Percentiles rank a stretch among this genome's conserved stretches.
phyloP scores from a whole-genome alignment of 2,329 filamentous ascomycete genomes.

The Nigrograna mackinnonii region DNA sequence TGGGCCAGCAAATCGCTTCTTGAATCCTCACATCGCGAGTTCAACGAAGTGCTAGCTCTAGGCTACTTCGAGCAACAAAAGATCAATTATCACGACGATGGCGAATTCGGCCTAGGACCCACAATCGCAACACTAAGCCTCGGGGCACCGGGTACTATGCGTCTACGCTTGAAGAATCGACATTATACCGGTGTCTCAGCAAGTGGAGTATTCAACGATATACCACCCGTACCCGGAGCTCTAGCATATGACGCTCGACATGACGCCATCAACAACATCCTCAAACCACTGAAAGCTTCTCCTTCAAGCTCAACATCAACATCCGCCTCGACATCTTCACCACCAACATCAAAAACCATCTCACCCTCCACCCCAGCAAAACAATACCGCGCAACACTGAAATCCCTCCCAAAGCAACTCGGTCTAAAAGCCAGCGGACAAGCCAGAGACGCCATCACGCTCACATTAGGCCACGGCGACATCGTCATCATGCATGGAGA shows the following conservation, averaged over 20 bases:
- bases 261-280: constrained; percentile 24
- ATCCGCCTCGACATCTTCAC: not conserved
- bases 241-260: constrained; percentile 38
- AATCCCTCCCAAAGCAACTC: constrained; percentile 42
- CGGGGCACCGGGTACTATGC: constrained; percentile 62
- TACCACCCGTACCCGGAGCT: constrained; percentile 32
- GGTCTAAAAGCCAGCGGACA: constrained; percentile 32
- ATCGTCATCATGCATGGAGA: constrained; percentile 67
- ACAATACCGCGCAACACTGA: constrained; percentile 27
- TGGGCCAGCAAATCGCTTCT: constrained; percentile 58
- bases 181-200: constrained; percentile 46
- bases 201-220: constrained; percentile 34
- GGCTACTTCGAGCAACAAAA: constrained; percentile 65
- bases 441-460: constrained; percentile 42
- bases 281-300: constrained; percentile 21
- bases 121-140: constrained; percentile 64
- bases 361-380: constrained; percentile 10
- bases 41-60: constrained; percentile 67
- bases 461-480: constrained; percentile 64
- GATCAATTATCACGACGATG: constrained; percentile 69
- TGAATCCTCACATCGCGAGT: constrained; percentile 40
- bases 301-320: no score
- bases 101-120: constrained; percentile 64
- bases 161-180: constrained; percentile 59
- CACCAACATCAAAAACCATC: no score